Evolutionary conservation across 2,329 filamentous ascomycete species (phyloP).

Genomic region (Chrysoporthe cubensis): DNA sequence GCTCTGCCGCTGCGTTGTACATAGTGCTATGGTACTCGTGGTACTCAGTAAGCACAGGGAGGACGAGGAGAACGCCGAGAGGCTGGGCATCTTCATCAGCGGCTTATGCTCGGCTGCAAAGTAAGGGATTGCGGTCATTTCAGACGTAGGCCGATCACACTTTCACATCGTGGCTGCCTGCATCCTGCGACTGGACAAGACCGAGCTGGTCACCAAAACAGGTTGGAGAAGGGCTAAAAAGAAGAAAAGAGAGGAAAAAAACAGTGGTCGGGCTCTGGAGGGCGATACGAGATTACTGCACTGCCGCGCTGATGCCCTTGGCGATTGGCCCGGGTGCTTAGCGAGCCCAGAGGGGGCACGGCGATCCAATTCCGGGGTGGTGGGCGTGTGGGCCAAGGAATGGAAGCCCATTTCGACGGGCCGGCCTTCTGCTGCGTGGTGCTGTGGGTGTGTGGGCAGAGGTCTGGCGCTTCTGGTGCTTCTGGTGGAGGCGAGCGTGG

Average conservation of each 20-base stretch:
- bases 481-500: neutral
- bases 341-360: neutral
- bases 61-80: neutral
- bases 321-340: neutral
- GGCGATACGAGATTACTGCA: conserved; percentile 4
- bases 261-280: neutral
- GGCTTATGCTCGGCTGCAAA: neutral
- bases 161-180: neutral
- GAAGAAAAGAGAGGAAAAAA: neutral
- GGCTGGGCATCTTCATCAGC: neutral
- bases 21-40: neutral
- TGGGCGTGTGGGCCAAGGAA: neutral
- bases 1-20: neutral
- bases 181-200: neutral
- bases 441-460: neutral
- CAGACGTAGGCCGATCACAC: neutral
- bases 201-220: neutral
- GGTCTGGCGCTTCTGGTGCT: too few species aligned
- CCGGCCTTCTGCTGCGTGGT: neutral
- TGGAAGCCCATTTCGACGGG: neutral
- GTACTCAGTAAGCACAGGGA: neutral
- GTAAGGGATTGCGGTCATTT: neutral
- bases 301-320: conserved; percentile 2
- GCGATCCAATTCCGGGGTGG: neutral
- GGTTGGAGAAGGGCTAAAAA: neutral